Base-by-base conservation (phyloP, 192 early-diverging fungal genomes). In the Lobosporangium transversale region DNA sequence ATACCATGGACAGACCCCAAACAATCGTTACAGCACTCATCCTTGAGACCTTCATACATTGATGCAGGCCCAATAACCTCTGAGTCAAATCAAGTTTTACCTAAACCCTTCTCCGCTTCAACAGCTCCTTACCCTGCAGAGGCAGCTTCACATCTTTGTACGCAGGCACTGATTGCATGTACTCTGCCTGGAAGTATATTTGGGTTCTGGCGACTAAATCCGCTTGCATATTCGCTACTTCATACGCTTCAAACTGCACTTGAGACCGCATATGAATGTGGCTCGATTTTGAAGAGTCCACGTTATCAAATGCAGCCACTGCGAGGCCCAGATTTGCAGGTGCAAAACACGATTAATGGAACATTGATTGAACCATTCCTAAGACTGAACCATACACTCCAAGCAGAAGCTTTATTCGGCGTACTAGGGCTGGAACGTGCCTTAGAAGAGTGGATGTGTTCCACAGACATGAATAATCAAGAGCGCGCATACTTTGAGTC, bases 121-220 rank as follows among this genome's bases (percentile, higher is more conserved):
- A 9, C 18, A 20, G 37, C 45, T 4, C 12, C 26, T 11, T 26
- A 17, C 11, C 17, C 26, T 5, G 37, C 63, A 10, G 43, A 54
- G 21, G 30, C 33, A 8, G 11, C 32, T 1, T 20, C 29, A 1
- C 47, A 14, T 6, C 26, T 40, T 6, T 61, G 62, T 17, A 32
- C 73, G 14, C 73, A 76, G 15, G 73, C 73, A 10, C 53, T 76
- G 4, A 37, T 76, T 0, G 73, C 55, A 7, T 61, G 60, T 30
- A 53, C 64, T 1, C 6, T 67, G 14, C 40, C 52, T 2, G 73
- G 73, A 2, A 66, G 73, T 29, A 36, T 76, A 11, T 17, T 62
- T 20, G 73, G 73, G 17, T 62, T 76, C 47, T 76, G 73, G 73
- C 43, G 58, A 18, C 44, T 76, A 21, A 9, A 55, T 4, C 58